phyloP scores from a whole-genome alignment of 176 grass and related monocot species.

The Aegilops sharonensis region DNA sequence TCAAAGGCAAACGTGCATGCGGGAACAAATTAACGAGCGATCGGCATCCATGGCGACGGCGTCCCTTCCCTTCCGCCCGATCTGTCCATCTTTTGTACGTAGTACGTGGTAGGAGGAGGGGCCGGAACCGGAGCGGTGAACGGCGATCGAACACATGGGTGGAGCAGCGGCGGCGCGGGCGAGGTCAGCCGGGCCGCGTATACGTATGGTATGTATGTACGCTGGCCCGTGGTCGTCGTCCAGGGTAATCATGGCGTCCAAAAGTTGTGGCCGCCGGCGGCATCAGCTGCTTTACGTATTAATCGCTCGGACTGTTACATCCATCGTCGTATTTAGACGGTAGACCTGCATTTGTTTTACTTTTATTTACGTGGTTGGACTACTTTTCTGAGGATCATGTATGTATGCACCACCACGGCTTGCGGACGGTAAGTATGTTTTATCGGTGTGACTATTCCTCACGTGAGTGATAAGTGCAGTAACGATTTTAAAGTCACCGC shows the following conservation, averaged over 20 bases:
- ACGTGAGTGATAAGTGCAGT: neutral
- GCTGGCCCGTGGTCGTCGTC: neutral
- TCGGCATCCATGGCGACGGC: neutral
- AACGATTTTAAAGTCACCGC: neutral
- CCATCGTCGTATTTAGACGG: neutral
- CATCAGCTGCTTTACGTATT: neutral
- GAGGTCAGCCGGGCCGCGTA: neutral
- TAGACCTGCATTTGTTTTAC: neutral
- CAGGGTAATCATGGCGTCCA: conserved; percentile 22
- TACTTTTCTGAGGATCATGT: too few relatives aligned
- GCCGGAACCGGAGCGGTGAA: neutral
- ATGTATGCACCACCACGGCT: too few relatives aligned
- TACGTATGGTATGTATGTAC: neutral
- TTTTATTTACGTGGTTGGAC: too few relatives aligned
- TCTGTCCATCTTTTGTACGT: neutral
- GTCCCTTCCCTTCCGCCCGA: neutral
- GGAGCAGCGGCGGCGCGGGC: neutral
- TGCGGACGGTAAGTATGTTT: too few relatives aligned
- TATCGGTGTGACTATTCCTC: neutral
- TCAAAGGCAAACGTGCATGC: conserved; percentile 24
- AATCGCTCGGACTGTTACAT: neutral
- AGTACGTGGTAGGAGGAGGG: neutral
- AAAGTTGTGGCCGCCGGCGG: conserved; percentile 11
- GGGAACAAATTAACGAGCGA: neutral
- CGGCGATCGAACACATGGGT: neutral